These are phyloP conservation scores for Bretschneidera sinensis DNA, from an alignment of 345 rosid species.

Conservation along the genomic window DNA sequence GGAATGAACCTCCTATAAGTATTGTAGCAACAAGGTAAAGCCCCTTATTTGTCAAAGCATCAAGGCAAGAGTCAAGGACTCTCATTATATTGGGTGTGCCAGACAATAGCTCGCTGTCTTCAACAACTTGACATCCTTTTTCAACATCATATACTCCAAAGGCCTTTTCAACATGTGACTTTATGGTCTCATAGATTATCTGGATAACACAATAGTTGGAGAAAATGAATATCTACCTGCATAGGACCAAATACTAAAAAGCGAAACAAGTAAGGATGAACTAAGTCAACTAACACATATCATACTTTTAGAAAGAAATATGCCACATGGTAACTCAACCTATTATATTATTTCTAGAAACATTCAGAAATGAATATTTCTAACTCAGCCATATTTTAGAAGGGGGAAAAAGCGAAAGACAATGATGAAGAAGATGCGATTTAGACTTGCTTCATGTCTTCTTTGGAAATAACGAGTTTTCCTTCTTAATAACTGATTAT, in stretches of 20 bases:
- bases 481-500: no score
- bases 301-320: constrained; percentile 2
- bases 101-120: constrained; percentile 19
- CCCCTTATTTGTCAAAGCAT: constrained; percentile 59
- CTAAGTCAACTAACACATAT: background rate
- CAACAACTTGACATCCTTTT: constrained; percentile 17
- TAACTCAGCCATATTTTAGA: background rate
- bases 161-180: constrained; percentile 52
- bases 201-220: constrained; percentile 20
- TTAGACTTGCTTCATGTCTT: no score
- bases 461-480: no score
- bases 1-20: constrained; percentile 39
- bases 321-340: background rate
- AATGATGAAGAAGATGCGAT: no score
- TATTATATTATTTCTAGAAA: background rate
- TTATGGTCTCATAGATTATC: constrained; percentile 59
- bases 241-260: background rate
- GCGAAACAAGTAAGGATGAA: background rate
- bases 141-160: constrained; percentile 39
- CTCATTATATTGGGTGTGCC: constrained; percentile 25
- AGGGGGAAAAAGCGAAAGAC: no score
- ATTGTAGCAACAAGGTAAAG: constrained; percentile 51
- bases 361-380: background rate
- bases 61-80: constrained; percentile 34
- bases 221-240: background rate